Evolutionary conservation across 2,329 filamentous ascomycete species (phyloP).

Genomic region (Ampelomyces quisqualis): DNA sequence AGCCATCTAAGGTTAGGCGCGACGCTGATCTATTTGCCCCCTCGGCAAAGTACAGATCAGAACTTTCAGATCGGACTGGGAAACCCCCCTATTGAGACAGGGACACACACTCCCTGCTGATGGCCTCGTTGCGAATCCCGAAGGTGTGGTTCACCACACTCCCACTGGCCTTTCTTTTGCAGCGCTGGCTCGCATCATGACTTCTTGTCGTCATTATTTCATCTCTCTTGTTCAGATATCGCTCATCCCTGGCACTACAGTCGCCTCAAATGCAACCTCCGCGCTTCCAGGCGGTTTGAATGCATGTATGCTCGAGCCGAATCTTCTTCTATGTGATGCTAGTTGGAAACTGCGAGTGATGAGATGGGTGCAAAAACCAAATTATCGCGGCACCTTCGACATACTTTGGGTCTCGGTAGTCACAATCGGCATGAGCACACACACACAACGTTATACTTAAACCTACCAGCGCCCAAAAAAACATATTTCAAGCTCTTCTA

Average conservation of each 20-base stretch:
- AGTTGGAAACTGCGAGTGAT: conserved; percentile 4
- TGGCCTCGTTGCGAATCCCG: background rate
- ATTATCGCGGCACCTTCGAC: conserved; percentile 16
- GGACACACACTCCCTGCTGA: too few species aligned
- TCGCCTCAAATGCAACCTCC: background rate
- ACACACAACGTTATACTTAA: conserved; percentile 15
- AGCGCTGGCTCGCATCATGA: background rate
- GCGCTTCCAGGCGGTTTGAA: background rate
- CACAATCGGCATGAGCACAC: conserved; percentile 17
- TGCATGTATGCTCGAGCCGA: conserved; percentile 4
- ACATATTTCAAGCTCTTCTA: conserved; percentile 5
- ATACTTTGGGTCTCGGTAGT: conserved; percentile 18
- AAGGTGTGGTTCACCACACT: background rate
- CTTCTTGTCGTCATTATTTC: background rate
- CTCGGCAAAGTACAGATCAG: too few species aligned
- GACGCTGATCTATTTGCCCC: too few species aligned
- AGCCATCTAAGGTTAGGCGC: too few species aligned
- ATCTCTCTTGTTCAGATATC: background rate
- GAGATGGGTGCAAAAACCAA: conserved; percentile 15
- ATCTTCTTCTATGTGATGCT: background rate
- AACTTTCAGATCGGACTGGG: too few species aligned
- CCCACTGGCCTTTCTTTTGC: background rate
- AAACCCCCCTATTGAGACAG: too few species aligned
- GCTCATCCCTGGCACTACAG: background rate
- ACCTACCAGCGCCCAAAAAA: conserved; percentile 10